A percentile compares a stretch with the other conserved stretches of the same genome.
Conservation (phyloP, 148 eudicot genomes). For the Rhododendron henanense region DNA sequence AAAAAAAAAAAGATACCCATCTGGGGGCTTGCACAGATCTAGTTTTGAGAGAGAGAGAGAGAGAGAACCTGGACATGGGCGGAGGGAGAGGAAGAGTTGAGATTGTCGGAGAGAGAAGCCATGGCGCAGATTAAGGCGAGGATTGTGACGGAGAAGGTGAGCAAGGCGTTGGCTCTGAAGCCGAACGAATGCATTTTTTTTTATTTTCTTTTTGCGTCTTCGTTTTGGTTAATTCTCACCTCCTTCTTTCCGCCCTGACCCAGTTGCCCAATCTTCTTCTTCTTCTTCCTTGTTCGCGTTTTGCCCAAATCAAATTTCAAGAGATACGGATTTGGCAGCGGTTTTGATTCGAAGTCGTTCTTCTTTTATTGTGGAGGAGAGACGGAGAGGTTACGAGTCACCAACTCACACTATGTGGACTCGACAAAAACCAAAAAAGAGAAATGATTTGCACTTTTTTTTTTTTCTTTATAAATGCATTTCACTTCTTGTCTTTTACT, state of each 20-base stretch:
- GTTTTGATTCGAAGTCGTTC: neutral
- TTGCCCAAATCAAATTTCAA: neutral
- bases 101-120: conserved; percentile 79
- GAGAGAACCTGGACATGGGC: conserved; percentile 53
- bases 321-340: neutral
- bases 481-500: too few species aligned
- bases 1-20: neutral
- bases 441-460: too few species aligned
- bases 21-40: neutral
- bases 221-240: neutral
- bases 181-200: conserved; percentile 71
- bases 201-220: too few species aligned
- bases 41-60: neutral
- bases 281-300: neutral
- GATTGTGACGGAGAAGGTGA: conserved; percentile 67
- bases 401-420: too few species aligned
- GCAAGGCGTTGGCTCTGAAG: conserved; percentile 79
- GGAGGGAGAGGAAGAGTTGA: conserved; percentile 63
- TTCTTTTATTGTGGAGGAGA: too few species aligned
- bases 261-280: neutral
- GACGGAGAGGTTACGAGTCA: too few species aligned
- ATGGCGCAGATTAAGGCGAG: conserved; percentile 79
- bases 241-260: neutral
- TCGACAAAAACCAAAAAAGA: too few species aligned
- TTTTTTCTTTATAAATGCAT: too few species aligned